These are phyloP conservation scores for Penicillium sp. DNA, from an alignment of 2,329 filamentous ascomycete genomes.

Conservation along the genomic window DNA sequence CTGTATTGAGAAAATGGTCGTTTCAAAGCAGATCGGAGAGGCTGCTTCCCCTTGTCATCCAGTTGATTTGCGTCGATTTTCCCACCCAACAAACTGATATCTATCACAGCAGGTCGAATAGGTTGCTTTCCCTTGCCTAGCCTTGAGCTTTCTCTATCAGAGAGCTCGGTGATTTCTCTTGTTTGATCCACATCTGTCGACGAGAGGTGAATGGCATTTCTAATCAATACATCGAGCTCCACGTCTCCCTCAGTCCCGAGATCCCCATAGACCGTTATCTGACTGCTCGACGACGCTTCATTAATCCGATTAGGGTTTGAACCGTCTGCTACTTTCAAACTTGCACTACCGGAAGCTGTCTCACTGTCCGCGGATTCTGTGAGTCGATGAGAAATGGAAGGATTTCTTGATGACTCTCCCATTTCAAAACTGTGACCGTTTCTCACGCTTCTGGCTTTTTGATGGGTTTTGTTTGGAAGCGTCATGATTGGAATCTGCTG, in stretches of 20 bases:
- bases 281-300: neutral
- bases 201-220: neutral
- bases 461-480: neutral
- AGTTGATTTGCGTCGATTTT: neutral
- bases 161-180: neutral
- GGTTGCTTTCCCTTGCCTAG: neutral
- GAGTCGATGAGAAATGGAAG: neutral
- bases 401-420: neutral
- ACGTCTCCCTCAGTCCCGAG: neutral
- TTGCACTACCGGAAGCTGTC: neutral
- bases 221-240: conserved; percentile 3
- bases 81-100: neutral
- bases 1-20: neutral
- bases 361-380: neutral
- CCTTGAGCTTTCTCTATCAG: neutral
- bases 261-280: neutral
- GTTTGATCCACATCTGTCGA: neutral
- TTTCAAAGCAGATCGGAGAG: neutral
- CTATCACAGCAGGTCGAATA: neutral
- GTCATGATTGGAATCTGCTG: neutral
- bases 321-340: neutral
- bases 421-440: neutral
- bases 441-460: neutral
- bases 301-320: neutral
- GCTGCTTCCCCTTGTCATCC: neutral